A percentile compares a stretch with the other conserved stretches of the same genome.
phyloP scores from a whole-genome alignment of 2,329 filamentous ascomycete genomes.

The Alternaria novae-zelandiae region DNA sequence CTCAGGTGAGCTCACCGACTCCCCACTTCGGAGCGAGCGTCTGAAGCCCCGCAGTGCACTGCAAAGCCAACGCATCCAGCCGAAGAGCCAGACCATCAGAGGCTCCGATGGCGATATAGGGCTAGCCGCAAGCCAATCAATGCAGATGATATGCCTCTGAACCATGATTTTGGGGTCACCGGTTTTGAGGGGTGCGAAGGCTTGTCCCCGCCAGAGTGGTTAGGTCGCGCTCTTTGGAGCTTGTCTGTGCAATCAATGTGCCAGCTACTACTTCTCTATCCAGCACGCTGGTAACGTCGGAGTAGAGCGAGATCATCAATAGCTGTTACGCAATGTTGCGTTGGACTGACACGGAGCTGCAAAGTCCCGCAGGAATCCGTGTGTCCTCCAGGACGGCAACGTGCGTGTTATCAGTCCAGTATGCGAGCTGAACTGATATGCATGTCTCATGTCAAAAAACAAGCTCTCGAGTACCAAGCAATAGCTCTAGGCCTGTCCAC shows the following conservation, averaged over 20 bases:
- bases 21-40: conserved; percentile 22
- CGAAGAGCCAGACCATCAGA: conserved; percentile 29
- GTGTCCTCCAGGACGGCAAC: conserved; percentile 4
- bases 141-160: conserved; percentile 18
- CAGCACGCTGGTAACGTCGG: neutral
- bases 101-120: conserved; percentile 28
- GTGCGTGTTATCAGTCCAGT: conserved; percentile 1
- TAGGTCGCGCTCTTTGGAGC: conserved; percentile 1
- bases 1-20: conserved; percentile 41
- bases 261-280: neutral
- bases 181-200: conserved; percentile 10
- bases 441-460: conserved; percentile 4
- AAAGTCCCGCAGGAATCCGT: conserved; percentile 11
- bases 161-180: conserved; percentile 32
- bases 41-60: conserved; percentile 30
- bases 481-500: neutral
- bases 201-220: neutral
- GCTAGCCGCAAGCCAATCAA: conserved; percentile 31
- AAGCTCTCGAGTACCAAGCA: conserved; percentile 5
- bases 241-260: neutral
- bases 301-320: neutral
- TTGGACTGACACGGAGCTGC: neutral
- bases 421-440: conserved; percentile 11
- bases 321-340: neutral
- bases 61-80: conserved; percentile 45